phyloP scores from a whole-genome alignment of 1,139 yeast species.

The Hanseniaspora gamundiae region DNA sequence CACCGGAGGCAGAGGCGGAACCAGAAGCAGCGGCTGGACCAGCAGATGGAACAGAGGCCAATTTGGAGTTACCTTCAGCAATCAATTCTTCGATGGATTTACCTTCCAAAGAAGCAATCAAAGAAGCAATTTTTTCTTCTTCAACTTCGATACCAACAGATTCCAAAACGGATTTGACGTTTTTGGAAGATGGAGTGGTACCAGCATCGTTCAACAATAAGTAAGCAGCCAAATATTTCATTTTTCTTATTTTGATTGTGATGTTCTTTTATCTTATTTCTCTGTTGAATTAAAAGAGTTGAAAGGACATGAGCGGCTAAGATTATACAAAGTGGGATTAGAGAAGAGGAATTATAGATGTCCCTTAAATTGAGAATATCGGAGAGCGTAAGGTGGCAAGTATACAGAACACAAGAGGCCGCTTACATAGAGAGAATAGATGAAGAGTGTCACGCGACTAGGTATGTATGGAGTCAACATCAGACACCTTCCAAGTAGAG shows the following conservation, averaged over 20 bases:
- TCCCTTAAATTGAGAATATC: no score
- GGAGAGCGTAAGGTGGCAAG: no score
- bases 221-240: slow-evolving; percentile 89
- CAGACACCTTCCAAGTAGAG: no score
- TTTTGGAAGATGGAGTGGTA: slow-evolving; percentile 62
- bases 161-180: slow-evolving; percentile 58
- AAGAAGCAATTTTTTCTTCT: slow-evolving; percentile 53
- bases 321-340: neutral
- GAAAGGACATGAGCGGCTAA: neutral
- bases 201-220: slow-evolving; percentile 80
- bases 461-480: no score
- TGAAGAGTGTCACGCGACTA: no score
- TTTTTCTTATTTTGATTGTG: slow-evolving; percentile 16
- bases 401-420: no score
- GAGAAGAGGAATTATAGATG: neutral
- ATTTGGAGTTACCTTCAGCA: slow-evolving; percentile 71
- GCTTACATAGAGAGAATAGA: no score
- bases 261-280: slow-evolving; percentile 1
- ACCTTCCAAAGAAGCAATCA: slow-evolving; percentile 65
- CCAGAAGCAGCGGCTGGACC: slow-evolving; percentile 63
- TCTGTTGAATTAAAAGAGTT: slow-evolving; percentile 1
- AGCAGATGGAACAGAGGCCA: slow-evolving; percentile 75
- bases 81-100: slow-evolving; percentile 63
- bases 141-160: slow-evolving; percentile 74
- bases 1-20: slow-evolving; percentile 40